Conservation (phyloP, 164 flowering plant genomes). For the Magnolia officinalis region DNA sequence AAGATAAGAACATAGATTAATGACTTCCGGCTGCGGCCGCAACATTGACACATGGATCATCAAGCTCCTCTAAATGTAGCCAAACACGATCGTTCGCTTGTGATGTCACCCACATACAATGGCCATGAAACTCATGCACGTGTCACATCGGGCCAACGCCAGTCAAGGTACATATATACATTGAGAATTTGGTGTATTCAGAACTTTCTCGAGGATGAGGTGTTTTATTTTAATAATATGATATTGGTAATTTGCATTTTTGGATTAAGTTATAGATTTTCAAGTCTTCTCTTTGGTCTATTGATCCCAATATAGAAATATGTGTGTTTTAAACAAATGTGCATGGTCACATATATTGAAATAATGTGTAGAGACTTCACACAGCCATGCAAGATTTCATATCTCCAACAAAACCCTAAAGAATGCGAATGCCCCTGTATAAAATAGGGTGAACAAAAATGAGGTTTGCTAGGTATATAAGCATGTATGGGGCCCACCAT, state of each 20-base stretch:
- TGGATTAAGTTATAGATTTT: constrained; percentile 1
- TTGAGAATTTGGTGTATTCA: background rate
- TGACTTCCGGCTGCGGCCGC: no score
- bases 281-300: background rate
- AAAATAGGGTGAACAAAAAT: background rate
- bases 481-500: background rate
- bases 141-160: background rate
- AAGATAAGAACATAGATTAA: background rate
- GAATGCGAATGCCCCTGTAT: constrained; percentile 1
- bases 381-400: background rate
- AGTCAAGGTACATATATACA: background rate
- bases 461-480: background rate
- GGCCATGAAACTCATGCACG: background rate
- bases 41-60: background rate
- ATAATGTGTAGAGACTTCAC: background rate
- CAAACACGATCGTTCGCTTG: background rate
- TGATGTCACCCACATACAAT: constrained; percentile 4
- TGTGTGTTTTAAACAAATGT: background rate
- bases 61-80: background rate
- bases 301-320: background rate
- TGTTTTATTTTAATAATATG: background rate
- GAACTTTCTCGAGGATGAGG: constrained; percentile 17
- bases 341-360: constrained; percentile 5
- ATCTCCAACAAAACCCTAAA: background rate
- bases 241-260: background rate